A percentile compares a stretch with the other conserved stretches of the same genome.
phyloP scores from a whole-genome alignment of 371 early-diverging fungal species.

The Mortierella sp. region DNA sequence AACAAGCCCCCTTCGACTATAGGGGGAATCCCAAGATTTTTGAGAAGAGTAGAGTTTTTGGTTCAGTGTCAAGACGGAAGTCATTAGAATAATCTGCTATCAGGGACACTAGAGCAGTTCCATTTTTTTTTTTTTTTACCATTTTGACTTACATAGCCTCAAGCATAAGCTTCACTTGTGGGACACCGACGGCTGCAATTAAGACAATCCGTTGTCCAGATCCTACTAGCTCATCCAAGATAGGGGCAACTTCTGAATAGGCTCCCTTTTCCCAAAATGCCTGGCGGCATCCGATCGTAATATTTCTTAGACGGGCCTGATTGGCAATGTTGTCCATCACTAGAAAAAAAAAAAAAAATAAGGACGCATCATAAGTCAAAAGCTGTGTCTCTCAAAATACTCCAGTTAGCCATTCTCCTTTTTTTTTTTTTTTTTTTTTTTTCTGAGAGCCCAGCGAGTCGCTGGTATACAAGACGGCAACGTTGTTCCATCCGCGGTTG shows the following conservation, averaged over 20 bases:
- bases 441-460: slow-evolving; percentile 60
- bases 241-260: slow-evolving; percentile 55
- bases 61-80: background rate
- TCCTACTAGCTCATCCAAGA: slow-evolving; percentile 53
- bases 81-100: background rate
- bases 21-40: background rate
- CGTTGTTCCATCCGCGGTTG: slow-evolving; percentile 63
- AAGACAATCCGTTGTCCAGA: slow-evolving; percentile 61
- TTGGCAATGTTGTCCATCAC: slow-evolving; percentile 61
- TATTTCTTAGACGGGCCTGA: slow-evolving; percentile 54
- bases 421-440: background rate
- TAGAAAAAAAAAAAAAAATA: slow-evolving; percentile 8
- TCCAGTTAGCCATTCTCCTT: background rate
- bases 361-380: background rate
- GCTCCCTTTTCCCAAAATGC: slow-evolving; percentile 61
- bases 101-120: too few relatives aligned
- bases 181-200: slow-evolving; percentile 59
- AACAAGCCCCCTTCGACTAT: slow-evolving; percentile 24
- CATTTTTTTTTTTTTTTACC: too few relatives aligned
- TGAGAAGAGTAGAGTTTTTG: background rate
- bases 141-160: slow-evolving; percentile 39
- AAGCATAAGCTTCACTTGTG: slow-evolving; percentile 47
- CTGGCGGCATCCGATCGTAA: slow-evolving; percentile 58
- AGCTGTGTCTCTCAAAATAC: too few relatives aligned
- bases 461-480: slow-evolving; percentile 64